Conservation (phyloP, 306 rosid genomes). For the Lathyrus sativus region DNA sequence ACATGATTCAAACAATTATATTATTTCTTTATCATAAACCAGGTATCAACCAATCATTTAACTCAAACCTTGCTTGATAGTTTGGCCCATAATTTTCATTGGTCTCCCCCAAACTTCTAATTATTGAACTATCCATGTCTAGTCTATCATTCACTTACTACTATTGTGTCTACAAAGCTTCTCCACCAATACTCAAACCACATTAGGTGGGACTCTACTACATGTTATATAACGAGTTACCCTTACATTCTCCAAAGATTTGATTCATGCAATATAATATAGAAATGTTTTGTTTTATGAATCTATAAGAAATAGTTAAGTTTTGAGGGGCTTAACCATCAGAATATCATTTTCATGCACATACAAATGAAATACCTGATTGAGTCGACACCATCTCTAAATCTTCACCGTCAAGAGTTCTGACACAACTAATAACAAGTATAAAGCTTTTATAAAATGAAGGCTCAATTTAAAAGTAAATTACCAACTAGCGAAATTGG, state of each 20-base stretch:
- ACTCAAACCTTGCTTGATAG: background rate
- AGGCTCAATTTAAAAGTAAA: conserved; percentile 28
- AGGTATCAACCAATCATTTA: background rate
- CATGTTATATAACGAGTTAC: background rate
- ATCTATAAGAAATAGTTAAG: conserved; percentile 7
- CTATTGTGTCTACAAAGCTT: background rate
- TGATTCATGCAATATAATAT: background rate
- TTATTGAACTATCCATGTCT: background rate
- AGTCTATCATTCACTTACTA: too few relatives aligned
- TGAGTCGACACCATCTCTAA: conserved; percentile 49
- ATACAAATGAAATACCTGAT: conserved; percentile 55
- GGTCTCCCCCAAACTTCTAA: background rate
- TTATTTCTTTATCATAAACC: conserved; percentile 5
- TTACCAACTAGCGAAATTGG: conserved; percentile 26
- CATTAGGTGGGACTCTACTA: background rate
- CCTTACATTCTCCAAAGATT: background rate
- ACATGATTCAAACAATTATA: background rate
- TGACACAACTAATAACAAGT: conserved; percentile 44
- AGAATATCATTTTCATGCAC: conserved; percentile 22
- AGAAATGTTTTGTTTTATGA: background rate
- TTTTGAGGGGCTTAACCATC: conserved; percentile 12
- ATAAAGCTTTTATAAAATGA: conserved; percentile 28
- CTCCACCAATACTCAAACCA: conserved; percentile 5
- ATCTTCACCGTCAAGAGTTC: conserved; percentile 55
- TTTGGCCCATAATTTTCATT: background rate